Conservation (phyloP, 2,329 filamentous ascomycete species). For the Cryphonectria carpinicola region DNA sequence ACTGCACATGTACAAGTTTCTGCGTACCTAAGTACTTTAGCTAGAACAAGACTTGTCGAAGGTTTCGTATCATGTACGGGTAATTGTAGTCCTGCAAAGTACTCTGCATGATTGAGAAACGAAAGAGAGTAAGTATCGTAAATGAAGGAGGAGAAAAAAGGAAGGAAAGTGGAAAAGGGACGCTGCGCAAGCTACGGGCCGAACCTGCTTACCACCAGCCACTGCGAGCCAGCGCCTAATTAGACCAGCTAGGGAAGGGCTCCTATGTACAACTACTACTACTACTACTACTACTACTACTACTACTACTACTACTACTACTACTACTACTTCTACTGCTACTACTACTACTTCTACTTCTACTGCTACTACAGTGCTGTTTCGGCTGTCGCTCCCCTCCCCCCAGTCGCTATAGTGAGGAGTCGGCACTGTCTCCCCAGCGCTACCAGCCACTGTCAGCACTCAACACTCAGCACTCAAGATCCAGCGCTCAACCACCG, state of each 20-base stretch:
- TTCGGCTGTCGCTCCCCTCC: not conserved
- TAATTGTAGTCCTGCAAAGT: no score
- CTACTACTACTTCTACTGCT: no score
- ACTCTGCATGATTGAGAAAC: no score
- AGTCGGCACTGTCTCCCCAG: not conserved
- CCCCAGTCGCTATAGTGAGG: not conserved
- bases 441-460: not conserved
- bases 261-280: not conserved
- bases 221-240: not conserved
- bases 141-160: no score
- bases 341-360: no score
- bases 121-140: no score
- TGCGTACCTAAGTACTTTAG: no score
- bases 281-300: no score
- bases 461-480: not conserved
- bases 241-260: not conserved
- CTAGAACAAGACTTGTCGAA: no score
- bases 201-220: slow-evolving; percentile 9
- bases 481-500: not conserved
- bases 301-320: no score
- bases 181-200: slow-evolving; percentile 7
- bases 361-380: not conserved
- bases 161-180: not conserved
- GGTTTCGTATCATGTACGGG: no score
- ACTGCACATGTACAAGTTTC: no score